Percentiles rank a stretch among this genome's conserved stretches.
Conservation (phyloP, 2,329 filamentous ascomycete genomes). For the Penicillium decumbens region DNA sequence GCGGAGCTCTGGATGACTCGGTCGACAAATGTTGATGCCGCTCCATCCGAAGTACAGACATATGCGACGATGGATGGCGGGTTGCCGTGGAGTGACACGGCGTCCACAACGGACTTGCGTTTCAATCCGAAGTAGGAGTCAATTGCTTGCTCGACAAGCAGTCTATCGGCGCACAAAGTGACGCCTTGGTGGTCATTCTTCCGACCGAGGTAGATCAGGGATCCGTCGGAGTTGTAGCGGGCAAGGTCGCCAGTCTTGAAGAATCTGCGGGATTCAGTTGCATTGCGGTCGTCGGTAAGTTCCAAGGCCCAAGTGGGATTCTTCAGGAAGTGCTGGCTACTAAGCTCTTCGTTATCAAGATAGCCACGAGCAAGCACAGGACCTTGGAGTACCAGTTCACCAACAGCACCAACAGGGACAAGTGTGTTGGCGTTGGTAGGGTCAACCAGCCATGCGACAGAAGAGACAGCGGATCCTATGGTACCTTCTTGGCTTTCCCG, state of each 20-base stretch:
- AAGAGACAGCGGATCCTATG: slow-evolving; percentile 26
- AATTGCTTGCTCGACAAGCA: slow-evolving; percentile 15
- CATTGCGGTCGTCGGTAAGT: slow-evolving; percentile 21
- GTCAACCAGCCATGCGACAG: slow-evolving; percentile 35
- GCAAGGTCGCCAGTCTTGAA: slow-evolving; percentile 40
- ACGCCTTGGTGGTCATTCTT: slow-evolving; percentile 19
- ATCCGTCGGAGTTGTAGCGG: slow-evolving; percentile 37
- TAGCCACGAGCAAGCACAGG: slow-evolving; percentile 42
- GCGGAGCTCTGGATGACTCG: slow-evolving; percentile 12
- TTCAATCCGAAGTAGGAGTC: slow-evolving; percentile 12
- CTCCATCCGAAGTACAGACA: slow-evolving; percentile 10
- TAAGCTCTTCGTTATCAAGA: slow-evolving; percentile 47
- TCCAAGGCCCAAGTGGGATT: slow-evolving; percentile 27
- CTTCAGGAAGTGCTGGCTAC: slow-evolving; percentile 50
- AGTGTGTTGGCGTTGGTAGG: slow-evolving; percentile 26
- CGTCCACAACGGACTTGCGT: slow-evolving; percentile 20
- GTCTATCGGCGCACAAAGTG: slow-evolving; percentile 1
- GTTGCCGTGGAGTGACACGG: slow-evolving; percentile 5
- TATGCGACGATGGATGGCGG: slow-evolving; percentile 18
- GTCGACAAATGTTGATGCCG: neutral
- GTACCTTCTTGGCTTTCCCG: neutral
- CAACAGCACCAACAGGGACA: slow-evolving; percentile 33
- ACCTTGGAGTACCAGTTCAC: slow-evolving; percentile 38
- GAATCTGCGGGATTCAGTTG: slow-evolving; percentile 6
- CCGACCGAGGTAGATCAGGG: slow-evolving; percentile 31